Base-by-base conservation (phyloP, 345 rosid genomes). In the Microthlaspi erraticum region DNA sequence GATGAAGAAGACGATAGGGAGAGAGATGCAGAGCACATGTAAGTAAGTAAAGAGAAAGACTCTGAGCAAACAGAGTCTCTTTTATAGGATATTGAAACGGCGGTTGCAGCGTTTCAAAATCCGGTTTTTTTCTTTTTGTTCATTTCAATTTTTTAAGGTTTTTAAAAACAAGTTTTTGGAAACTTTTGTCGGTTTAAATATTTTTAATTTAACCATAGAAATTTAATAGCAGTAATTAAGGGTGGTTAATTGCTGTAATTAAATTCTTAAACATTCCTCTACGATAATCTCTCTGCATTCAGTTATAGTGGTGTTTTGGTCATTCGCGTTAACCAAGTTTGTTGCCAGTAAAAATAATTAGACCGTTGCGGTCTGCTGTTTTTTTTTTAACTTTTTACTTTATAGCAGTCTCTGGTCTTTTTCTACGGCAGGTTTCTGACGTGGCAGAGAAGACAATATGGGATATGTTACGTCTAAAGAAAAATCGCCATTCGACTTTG, bases 1-100 rank as follows among this genome's bases (percentile, higher is more conserved):
- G 50, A 60, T 13, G 37, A 65, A 26, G 60, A 60, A 4, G 60
- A 48, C 41, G 63, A 43, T 6, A 23, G 36, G 18, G 57, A 69
- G 37, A 70, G 8, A 46, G 57, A 20, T 32, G 66, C 74, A 70
- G 55, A 52, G 68, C 29, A 63, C 64, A 62, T 54, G 64, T 34
- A 57, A 32, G 53, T 54, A 45, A 57, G 51, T 42, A 26, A 36
- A 19, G 61, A 48, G 53, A 45, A 32, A 60, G 68, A 43, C 74
- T 49, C 70, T 61, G 34, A 17, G 5, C 2, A 5, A 13, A n/a
- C 57, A 68, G 74, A 44, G 64, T 34, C 71, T 63, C 43, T 52
- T 50, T 75, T 75, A 75, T 75, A 75, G 73, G 64, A 68, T 70
- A 51, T 33, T 68, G 33, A 23, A 75, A 60, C 78, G 78, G 73